phyloP scores from a whole-genome alignment of 2,329 filamentous ascomycete genomes.

The Verticillium nubilum region DNA sequence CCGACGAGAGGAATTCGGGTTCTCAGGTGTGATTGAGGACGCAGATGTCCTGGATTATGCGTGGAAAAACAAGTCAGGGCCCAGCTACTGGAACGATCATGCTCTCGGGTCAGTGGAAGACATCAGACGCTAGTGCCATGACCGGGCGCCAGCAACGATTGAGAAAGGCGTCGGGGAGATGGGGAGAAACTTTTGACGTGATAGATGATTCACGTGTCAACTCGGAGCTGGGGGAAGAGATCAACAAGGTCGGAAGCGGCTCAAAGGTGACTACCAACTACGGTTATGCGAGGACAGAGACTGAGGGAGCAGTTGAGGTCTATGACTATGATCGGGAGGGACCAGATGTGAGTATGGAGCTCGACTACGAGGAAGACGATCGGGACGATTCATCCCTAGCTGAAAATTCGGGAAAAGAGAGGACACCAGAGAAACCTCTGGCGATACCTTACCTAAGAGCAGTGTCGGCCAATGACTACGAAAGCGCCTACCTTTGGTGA shows the following conservation, averaged over 20 bases:
- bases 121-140: not conserved
- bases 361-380: not conserved
- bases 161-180: not conserved
- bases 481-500: not conserved
- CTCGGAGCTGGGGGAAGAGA: too few species aligned
- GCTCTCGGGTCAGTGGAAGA: constrained; percentile 1
- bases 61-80: not conserved
- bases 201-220: not conserved
- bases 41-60: not conserved
- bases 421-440: not conserved
- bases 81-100: constrained; percentile 5
- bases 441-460: not conserved
- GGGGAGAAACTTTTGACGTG: too few species aligned
- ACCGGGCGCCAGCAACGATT: not conserved
- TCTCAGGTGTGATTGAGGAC: not conserved
- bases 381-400: too few species aligned
- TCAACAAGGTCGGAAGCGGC: too few species aligned
- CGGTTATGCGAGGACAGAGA: too few species aligned
- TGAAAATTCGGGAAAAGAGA: not conserved
- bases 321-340: not conserved
- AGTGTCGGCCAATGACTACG: not conserved
- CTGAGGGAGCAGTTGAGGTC: too few species aligned
- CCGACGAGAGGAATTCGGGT: not conserved
- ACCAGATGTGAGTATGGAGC: not conserved
- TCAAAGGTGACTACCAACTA: too few species aligned